Percentiles rank a stretch among this genome's conserved stretches.
Conservation (phyloP, 2,329 filamentous ascomycete genomes). For the Pochonia chlamydosporia region DNA sequence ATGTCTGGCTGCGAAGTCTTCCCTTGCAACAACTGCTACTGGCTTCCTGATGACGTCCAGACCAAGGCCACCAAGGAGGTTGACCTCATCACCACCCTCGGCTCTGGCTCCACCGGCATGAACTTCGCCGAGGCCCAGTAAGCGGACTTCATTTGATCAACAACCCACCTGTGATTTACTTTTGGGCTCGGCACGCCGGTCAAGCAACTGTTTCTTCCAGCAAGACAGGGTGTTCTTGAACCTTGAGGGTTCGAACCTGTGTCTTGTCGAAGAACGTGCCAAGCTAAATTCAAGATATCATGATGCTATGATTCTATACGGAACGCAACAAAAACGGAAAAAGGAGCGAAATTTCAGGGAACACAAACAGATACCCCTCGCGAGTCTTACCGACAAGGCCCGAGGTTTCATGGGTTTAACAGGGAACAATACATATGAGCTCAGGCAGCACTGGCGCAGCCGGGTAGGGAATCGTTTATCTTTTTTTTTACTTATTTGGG, state of each 20-base stretch:
- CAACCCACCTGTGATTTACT: not conserved
- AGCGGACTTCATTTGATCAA: not conserved
- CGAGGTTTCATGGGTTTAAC: not conserved
- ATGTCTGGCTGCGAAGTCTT: constrained; percentile 46
- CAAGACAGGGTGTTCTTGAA: not conserved
- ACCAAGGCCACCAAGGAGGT: constrained; percentile 44
- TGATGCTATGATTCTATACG: constrained; percentile 3
- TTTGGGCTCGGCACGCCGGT: not conserved
- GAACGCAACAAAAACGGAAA: not conserved
- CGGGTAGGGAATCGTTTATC: not conserved
- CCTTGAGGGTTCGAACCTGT: constrained; percentile 1
- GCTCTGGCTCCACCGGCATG: constrained; percentile 23
- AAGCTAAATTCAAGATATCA: not conserved
- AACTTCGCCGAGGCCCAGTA: constrained; percentile 11
- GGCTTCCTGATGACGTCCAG: constrained; percentile 46
- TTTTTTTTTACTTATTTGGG: not conserved
- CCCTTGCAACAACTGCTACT: constrained; percentile 51
- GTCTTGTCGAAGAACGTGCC: not conserved
- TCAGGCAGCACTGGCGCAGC: constrained; percentile 5
- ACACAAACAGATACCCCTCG: constrained; percentile 7
- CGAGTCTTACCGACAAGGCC: not conserved
- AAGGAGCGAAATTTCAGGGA: not conserved
- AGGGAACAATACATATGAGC: not conserved
- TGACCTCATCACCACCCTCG: constrained; percentile 47
- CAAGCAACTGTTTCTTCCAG: not conserved